These are phyloP conservation scores for Geotrichum australiense DNA, from an alignment of 1,139 yeast genomes.

Conservation along the genomic window DNA sequence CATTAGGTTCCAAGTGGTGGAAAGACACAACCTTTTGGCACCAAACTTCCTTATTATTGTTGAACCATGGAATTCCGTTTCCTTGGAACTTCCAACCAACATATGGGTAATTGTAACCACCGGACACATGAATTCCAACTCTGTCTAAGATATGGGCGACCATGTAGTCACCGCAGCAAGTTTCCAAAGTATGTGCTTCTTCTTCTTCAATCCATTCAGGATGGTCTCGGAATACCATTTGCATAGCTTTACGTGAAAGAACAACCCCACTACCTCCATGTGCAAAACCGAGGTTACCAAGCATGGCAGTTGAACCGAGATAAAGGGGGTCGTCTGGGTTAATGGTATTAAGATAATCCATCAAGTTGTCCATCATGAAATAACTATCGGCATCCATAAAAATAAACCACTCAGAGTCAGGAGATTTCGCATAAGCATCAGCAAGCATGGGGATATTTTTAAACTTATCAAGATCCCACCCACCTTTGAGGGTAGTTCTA, in stretches of 20 bases:
- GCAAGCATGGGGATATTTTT: constrained; percentile 37
- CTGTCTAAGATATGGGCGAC: constrained; percentile 29
- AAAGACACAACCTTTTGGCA: constrained; percentile 34
- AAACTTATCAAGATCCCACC: constrained; percentile 36
- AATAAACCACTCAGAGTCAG: constrained; percentile 33
- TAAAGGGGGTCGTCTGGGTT: constrained; percentile 29
- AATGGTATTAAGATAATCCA: constrained; percentile 25
- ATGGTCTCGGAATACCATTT: constrained; percentile 20
- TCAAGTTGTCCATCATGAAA: constrained; percentile 29
- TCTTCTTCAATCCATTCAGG: constrained; percentile 26
- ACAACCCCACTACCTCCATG: constrained; percentile 38
- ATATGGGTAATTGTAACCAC: constrained; percentile 22
- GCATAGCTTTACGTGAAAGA: constrained; percentile 32
- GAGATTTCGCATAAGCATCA: constrained; percentile 32
- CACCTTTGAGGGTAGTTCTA: constrained; percentile 18
- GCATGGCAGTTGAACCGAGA: constrained; percentile 30
- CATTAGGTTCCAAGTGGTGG: constrained; percentile 33
- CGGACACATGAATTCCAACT: constrained; percentile 19
- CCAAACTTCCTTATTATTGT: constrained; percentile 25
- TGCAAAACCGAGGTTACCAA: constrained; percentile 27
- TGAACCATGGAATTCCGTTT: constrained; percentile 24
- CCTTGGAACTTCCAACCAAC: constrained; percentile 31
- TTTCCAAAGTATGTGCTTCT: constrained; percentile 26
- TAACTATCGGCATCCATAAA: constrained; percentile 37
- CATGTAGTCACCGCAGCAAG: constrained; percentile 36